These are phyloP conservation scores for Lenzites betulinus DNA, from an alignment of 768 basidiomycete genomes.

Conservation along the genomic window DNA sequence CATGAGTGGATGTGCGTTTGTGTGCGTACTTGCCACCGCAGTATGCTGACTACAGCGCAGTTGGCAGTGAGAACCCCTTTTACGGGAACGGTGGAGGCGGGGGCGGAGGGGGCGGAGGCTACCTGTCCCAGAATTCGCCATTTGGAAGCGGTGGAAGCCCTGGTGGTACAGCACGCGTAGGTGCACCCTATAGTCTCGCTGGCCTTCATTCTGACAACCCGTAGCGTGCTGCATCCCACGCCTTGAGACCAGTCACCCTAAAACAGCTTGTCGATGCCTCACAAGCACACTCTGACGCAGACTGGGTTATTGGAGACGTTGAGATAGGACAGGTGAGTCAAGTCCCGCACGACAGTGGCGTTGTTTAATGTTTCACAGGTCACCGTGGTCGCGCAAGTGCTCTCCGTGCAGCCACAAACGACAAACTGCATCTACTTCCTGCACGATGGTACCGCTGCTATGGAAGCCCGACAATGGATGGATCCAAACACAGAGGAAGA, in stretches of 20 bases:
- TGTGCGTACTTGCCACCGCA: neutral
- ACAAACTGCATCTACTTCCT: conserved; percentile 82
- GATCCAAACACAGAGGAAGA: conserved; percentile 65
- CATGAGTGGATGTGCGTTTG: conserved; percentile 49
- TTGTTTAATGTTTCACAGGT: conserved; percentile 44
- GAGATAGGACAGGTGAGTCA: conserved; percentile 76
- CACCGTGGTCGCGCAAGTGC: conserved; percentile 73
- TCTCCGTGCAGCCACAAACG: conserved; percentile 64
- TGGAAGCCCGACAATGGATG: conserved; percentile 83
- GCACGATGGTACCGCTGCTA: conserved; percentile 83
- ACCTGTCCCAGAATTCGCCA: conserved; percentile 60
- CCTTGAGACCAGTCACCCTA: conserved; percentile 75
- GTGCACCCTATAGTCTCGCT: conserved; percentile 31
- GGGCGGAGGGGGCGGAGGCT: conserved; percentile 33
- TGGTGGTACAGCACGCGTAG: conserved; percentile 44
- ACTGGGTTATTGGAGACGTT: conserved; percentile 80
- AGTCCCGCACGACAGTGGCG: neutral
- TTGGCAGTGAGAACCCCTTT: conserved; percentile 40
- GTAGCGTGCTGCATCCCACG: conserved; percentile 44
- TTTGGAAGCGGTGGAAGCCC: conserved; percentile 60
- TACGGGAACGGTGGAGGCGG: conserved; percentile 33
- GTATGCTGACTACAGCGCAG: conserved; percentile 1
- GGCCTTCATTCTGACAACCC: neutral
- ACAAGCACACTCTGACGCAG: conserved; percentile 88
- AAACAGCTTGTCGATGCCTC: conserved; percentile 72